Base-by-base conservation (phyloP, 2,329 filamentous ascomycete genomes). In the Bipolaris cookei region DNA sequence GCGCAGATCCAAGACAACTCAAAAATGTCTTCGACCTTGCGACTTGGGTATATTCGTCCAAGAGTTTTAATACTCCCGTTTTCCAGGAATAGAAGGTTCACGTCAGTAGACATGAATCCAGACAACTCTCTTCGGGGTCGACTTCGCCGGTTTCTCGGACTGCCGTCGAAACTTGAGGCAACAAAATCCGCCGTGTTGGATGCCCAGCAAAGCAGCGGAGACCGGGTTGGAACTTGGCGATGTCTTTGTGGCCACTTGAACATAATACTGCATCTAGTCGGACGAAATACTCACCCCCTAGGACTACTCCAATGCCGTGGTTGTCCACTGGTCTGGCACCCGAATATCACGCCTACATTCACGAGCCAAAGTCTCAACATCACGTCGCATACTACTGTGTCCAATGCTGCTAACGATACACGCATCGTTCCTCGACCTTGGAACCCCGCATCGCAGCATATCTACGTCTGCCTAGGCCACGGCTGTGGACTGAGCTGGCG, bases 301-400 rank as follows among this genome's bases (percentile, higher is more conserved):
- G 53, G 53, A 3, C 13, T 41, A n/a, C 35, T 56, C 0, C 18
- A 45, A 18, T 51, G 35, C 37, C 47, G 47, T 14, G 21, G 10
- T 11, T 56, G 54, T 18, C 25, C 23, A 11, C 38, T 42, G 16
- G n/a, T 25, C 35, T 56, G 54, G 47, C 23, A 42, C n/a, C 25
- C 41, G 0, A 8, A 20, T 18, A 39, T 39, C 20, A 11, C 32
- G 8, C 18, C 13, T 14, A 35, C 7, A 4, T 47, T 47, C 21
- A 47, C 45, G 2, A 47, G 13, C 14, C 45, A 21, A 16, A 20
- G 16, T 7, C 34, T 37, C 21, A 16, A 23, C 3, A 42, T 48
- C 18, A 48, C 43, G 3, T 34, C 25, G 1, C 43, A 30, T 16
- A 46, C 8, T 1, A 18, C 21, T 13, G 3, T 6, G 7, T 13